phyloP scores from a whole-genome alignment of 2,329 filamentous ascomycete genomes.

The Talaromyces sp. region DNA sequence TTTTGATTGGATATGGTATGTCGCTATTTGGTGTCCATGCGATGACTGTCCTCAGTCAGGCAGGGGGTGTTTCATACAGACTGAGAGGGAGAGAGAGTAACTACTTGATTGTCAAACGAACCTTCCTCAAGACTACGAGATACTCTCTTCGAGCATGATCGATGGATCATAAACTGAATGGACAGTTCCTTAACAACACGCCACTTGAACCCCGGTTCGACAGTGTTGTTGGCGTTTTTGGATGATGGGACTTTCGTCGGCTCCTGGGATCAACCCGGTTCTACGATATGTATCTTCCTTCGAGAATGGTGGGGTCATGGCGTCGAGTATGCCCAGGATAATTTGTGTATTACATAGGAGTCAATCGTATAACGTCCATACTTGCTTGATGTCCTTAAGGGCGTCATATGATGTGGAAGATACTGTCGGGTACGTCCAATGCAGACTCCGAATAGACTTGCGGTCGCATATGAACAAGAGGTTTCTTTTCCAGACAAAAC shows the following conservation, averaged over 20 bases:
- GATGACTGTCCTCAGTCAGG: not conserved
- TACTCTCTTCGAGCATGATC: not conserved
- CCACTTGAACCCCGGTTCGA: not conserved
- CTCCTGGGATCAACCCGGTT: not conserved
- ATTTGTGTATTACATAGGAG: not conserved
- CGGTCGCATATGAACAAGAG: not conserved
- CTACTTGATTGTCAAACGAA: not conserved
- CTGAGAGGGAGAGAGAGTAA: not conserved
- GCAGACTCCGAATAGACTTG: not conserved
- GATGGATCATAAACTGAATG: not conserved
- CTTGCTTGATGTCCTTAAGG: not conserved
- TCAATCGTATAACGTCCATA: not conserved
- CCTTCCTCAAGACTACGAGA: not conserved
- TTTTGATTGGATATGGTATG: not conserved
- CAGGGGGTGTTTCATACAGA: not conserved
- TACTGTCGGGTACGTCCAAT: too few species aligned
- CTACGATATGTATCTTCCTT: not conserved
- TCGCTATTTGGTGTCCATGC: not conserved
- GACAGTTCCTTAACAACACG: not conserved
- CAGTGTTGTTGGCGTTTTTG: not conserved
- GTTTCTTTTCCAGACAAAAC: not conserved
- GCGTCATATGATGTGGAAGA: too few species aligned
- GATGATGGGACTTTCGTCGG: not conserved
- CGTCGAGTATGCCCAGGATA: not conserved
- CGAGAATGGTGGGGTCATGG: not conserved